Base-by-base conservation (phyloP, 345 rosid species). In the Dipteronia sinensis region DNA sequence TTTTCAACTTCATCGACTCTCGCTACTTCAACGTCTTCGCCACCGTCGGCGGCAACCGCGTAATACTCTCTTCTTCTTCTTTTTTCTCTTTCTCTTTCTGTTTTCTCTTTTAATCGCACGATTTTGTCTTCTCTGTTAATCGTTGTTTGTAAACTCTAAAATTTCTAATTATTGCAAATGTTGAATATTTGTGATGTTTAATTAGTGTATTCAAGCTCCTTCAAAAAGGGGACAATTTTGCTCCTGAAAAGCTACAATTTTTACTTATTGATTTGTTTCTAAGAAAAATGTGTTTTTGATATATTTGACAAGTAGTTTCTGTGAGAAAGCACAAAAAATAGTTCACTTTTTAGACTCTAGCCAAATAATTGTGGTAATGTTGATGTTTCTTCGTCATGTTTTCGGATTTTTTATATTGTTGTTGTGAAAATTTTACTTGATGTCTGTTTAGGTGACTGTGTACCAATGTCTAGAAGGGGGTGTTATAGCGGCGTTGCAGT, bases 391-490 rank as follows among this genome's bases (percentile, higher is more conserved):
- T 56, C 20, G 61, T 15, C 61, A 3, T 56, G 22, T 56, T 56
- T 15, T 10, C 0, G 61, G 9, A 3, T 16, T 56, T 56, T 56
- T 16, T 53, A 53, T 7, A 42, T 22, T 11, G 69, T 70, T 68
- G 65, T 72, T 40, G 67, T 74, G 68, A 62, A 22, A 25, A 23
- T 62, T 53, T 27, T 27, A 2, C 17, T 71, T 77, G 74, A 69
- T 82, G 55, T 61, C 27, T 25, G 76, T 77, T 68, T 88, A 96
- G 99, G 92, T 92, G 73, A 96, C 97, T 51, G 86, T 96, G 61
- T 94, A 96, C 85, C 98, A 96, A 74, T 94, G 99, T 77, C 94
- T 96, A 72, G 97, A 91, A 82, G 94, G 91, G 38, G 99, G 99
- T 55, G 91, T 90, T 72, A 88, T 96, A 78, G 89, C 94, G 7